A percentile compares a stretch with the other conserved stretches of the same genome.
Conservation (phyloP, 192 early-diverging fungal genomes). For the Gaertneriomyces semiglobifer region DNA sequence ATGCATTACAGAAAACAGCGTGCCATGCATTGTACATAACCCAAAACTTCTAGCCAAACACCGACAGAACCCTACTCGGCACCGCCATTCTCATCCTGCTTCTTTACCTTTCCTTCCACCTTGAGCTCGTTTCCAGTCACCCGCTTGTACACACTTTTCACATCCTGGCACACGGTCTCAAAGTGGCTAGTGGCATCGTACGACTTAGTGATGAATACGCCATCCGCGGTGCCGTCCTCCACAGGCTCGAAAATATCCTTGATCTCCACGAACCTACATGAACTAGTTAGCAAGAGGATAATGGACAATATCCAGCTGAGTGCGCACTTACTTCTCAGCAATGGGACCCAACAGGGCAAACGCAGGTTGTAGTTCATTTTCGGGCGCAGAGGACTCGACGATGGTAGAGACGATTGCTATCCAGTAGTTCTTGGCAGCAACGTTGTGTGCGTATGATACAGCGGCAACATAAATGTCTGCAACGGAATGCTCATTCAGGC, state of each 20-base stretch:
- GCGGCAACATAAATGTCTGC: slow-evolving; percentile 93
- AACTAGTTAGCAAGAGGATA: not conserved
- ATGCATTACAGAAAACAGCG: not conserved
- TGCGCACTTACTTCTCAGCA: slow-evolving; percentile 66
- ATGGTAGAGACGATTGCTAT: slow-evolving; percentile 97
- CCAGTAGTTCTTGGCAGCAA: slow-evolving; percentile 82
- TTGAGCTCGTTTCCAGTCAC: slow-evolving; percentile 56
- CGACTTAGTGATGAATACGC: slow-evolving; percentile 87
- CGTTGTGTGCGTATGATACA: slow-evolving; percentile 84
- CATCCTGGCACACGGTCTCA: slow-evolving; percentile 96
- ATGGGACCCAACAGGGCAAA: slow-evolving; percentile 87
- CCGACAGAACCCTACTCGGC: not conserved
- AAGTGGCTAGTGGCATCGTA: slow-evolving; percentile 99
- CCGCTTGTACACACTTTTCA: slow-evolving; percentile 83
- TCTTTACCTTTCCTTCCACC: slow-evolving; percentile 59
- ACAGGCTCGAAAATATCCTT: slow-evolving; percentile 83
- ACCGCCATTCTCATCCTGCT: slow-evolving; percentile 38
- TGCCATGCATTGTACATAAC: too few relatives aligned
- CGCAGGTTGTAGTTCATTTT: slow-evolving; percentile 85
- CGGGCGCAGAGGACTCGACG: slow-evolving; percentile 87
- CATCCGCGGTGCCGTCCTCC: slow-evolving; percentile 75
- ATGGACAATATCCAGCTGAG: too few relatives aligned
- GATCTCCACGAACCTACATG: slow-evolving; percentile 69
- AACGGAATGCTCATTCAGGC: not conserved
- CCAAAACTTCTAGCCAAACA: too few relatives aligned